phyloP scores from a whole-genome alignment of 2,329 filamentous ascomycete species.

The Alternaria hordeiaustralica region DNA sequence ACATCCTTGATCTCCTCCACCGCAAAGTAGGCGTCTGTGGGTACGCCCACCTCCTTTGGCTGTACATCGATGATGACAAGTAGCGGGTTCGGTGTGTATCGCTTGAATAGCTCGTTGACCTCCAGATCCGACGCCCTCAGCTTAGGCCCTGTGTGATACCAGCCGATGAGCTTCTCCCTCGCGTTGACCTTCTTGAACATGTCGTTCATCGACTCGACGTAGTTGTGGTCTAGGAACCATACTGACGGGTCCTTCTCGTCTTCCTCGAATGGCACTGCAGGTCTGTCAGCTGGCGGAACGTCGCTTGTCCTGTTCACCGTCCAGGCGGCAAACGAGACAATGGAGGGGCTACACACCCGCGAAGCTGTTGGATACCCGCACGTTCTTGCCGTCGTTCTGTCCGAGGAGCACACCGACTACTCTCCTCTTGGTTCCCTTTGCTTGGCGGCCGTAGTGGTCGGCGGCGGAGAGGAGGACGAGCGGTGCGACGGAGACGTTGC shows the following conservation, averaged over 20 bases:
- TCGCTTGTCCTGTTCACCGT: slow-evolving; percentile 1
- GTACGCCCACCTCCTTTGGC: slow-evolving; percentile 95
- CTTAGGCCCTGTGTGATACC: slow-evolving; percentile 99
- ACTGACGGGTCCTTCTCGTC: slow-evolving; percentile 98
- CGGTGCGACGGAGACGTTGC: slow-evolving; percentile 95
- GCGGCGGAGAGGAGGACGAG: slow-evolving; percentile 96
- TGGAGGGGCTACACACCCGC: slow-evolving; percentile 69
- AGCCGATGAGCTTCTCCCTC: slow-evolving; percentile 97
- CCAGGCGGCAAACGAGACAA: slow-evolving; percentile 21
- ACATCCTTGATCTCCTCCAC: slow-evolving; percentile 99
- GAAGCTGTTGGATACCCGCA: slow-evolving; percentile 98
- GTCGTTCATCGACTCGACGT: slow-evolving; percentile 98
- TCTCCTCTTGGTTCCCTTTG: slow-evolving; percentile 84
- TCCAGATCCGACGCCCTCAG: slow-evolving; percentile 94
- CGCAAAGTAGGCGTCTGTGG: slow-evolving; percentile 98
- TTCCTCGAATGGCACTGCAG: slow-evolving; percentile 92
- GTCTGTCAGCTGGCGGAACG: slow-evolving; percentile 27
- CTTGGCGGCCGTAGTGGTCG: slow-evolving; percentile 96
- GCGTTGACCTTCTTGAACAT: slow-evolving; percentile 99
- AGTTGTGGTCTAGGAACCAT: slow-evolving; percentile 99
- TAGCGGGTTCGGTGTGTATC: slow-evolving; percentile 95
- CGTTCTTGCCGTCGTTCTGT: slow-evolving; percentile 94
- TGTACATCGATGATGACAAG: slow-evolving; percentile 98
- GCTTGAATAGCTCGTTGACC: slow-evolving; percentile 99
- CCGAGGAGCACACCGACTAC: slow-evolving; percentile 95